These are phyloP conservation scores for Tolypocladium tropicale DNA, from an alignment of 2,329 filamentous ascomycete species.

Conservation along the genomic window DNA sequence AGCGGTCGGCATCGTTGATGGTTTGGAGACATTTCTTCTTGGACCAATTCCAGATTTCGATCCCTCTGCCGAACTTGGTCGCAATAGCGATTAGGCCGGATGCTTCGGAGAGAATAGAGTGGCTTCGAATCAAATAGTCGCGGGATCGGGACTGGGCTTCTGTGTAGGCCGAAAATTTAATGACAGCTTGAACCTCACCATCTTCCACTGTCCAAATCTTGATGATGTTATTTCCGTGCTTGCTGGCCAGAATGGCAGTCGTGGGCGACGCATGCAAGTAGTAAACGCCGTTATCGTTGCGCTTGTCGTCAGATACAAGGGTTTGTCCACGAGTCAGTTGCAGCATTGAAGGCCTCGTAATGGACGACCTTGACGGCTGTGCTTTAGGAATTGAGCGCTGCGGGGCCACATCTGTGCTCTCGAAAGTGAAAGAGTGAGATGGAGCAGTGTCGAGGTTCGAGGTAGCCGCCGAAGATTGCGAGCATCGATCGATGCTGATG, in stretches of 20 bases:
- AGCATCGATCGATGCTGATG: background rate
- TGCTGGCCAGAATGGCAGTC: conserved; percentile 23
- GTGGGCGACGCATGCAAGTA: conserved; percentile 25
- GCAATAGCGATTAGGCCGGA: conserved; percentile 26
- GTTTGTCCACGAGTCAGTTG: conserved; percentile 10
- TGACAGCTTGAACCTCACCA: conserved; percentile 54
- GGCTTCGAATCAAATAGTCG: conserved; percentile 32
- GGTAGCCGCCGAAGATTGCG: background rate
- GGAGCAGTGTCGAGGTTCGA: background rate
- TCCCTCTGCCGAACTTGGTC: conserved; percentile 25
- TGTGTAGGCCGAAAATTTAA: conserved; percentile 29
- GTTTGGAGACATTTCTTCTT: conserved; percentile 27
- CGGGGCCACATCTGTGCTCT: background rate
- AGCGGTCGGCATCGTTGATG: conserved; percentile 25
- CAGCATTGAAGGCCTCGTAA: background rate
- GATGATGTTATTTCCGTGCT: conserved; percentile 56
- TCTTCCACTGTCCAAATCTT: conserved; percentile 84
- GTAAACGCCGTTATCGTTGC: conserved; percentile 20
- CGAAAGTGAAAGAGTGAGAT: background rate
- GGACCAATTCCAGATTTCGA: conserved; percentile 30
- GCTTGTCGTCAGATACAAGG: conserved; percentile 16
- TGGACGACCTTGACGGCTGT: background rate
- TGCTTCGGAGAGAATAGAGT: conserved; percentile 28
- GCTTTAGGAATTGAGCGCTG: background rate
- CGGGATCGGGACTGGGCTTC: conserved; percentile 26